These are phyloP conservation scores for Diaporthe velutina DNA, from an alignment of 2,329 filamentous ascomycete genomes.

Conservation along the genomic window DNA sequence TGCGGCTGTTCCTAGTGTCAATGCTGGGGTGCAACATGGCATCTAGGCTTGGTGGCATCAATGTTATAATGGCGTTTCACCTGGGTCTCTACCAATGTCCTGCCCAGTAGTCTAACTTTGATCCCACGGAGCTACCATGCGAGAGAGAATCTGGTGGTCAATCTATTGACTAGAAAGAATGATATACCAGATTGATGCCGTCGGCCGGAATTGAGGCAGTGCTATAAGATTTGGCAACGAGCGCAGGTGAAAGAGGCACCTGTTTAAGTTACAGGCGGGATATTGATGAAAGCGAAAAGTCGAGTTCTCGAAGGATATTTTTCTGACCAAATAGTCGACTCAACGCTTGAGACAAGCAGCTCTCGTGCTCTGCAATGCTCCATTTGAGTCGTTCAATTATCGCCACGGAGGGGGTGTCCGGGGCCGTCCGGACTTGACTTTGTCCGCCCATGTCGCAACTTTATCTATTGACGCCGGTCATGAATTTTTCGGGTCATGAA, in stretches of 20 bases:
- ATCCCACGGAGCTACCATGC: no score
- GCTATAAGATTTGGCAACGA: neutral
- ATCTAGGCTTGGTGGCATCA: no score
- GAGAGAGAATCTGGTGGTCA: no score
- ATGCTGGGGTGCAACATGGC: no score
- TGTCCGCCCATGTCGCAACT: neutral
- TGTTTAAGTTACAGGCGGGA: neutral
- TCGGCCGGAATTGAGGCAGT: neutral
- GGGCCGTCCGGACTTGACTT: constrained; percentile 5
- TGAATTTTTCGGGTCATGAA: neutral
- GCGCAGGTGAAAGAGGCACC: neutral
- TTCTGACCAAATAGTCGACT: neutral
- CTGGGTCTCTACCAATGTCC: no score
- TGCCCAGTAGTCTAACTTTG: no score
- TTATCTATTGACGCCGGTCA: neutral
- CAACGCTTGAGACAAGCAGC: neutral
- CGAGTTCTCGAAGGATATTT: neutral
- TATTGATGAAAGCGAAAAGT: neutral
- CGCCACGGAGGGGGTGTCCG: neutral
- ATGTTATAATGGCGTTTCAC: no score
- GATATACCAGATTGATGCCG: neutral
- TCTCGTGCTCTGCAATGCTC: neutral
- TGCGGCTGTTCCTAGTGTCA: no score
- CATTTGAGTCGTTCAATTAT: neutral
- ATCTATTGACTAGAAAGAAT: no score